These are phyloP conservation scores for Pythium grandisporangium DNA, from an alignment of 352 stramenopile species.

Conservation along the genomic window DNA sequence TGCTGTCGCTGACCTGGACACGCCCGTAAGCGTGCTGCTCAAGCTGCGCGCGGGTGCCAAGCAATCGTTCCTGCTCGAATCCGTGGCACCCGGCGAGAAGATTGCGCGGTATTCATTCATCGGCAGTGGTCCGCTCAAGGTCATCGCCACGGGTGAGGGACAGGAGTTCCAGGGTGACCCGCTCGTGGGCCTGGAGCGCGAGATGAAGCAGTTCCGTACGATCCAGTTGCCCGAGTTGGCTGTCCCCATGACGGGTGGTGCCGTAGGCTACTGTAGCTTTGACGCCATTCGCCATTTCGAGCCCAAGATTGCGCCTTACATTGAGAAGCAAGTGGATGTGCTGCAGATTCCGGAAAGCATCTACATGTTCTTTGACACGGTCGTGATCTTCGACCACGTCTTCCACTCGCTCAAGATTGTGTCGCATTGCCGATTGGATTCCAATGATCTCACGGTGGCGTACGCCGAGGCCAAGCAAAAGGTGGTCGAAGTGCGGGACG, in stretches of 20 bases:
- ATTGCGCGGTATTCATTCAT: slow-evolving; percentile 88
- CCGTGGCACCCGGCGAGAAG: slow-evolving; percentile 74
- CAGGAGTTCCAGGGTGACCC: slow-evolving; percentile 58
- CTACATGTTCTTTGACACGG: slow-evolving; percentile 88
- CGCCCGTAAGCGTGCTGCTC: slow-evolving; percentile 82
- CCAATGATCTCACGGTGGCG: slow-evolving; percentile 39
- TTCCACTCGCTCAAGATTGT: slow-evolving; percentile 88
- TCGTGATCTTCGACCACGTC: slow-evolving; percentile 87
- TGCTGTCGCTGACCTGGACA: slow-evolving; percentile 79
- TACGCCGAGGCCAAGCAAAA: slow-evolving; percentile 70
- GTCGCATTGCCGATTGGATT: slow-evolving; percentile 71
- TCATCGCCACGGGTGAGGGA: slow-evolving; percentile 55
- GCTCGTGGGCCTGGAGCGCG: slow-evolving; percentile 62
- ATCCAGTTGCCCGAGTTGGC: slow-evolving; percentile 62
- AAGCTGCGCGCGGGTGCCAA: slow-evolving; percentile 71
- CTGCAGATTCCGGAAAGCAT: slow-evolving; percentile 81
- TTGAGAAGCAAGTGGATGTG: slow-evolving; percentile 70
- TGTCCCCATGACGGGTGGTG: slow-evolving; percentile 80
- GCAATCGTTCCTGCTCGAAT: slow-evolving; percentile 85
- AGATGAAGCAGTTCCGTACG: slow-evolving; percentile 69
- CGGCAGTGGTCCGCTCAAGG: slow-evolving; percentile 71
- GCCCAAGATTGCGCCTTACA: slow-evolving; percentile 66
- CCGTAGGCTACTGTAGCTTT: slow-evolving; percentile 85
- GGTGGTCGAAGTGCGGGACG: slow-evolving; percentile 51
- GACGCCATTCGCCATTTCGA: slow-evolving; percentile 87